These are phyloP conservation scores for Poronia punctata DNA, from an alignment of 495 filamentous ascomycete species.

Conservation along the genomic window DNA sequence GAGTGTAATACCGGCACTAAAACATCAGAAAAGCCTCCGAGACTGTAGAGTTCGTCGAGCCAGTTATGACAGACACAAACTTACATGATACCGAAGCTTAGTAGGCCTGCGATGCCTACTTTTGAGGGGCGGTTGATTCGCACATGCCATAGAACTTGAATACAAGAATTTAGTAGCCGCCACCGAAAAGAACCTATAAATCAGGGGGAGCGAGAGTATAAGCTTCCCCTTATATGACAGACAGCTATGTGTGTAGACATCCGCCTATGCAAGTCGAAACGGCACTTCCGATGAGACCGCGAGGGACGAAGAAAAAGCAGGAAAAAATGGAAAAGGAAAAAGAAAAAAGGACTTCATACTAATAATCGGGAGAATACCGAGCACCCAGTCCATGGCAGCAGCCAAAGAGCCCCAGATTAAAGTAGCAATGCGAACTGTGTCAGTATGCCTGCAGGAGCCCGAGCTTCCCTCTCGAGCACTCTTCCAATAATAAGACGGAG, in stretches of 20 bases:
- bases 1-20: constrained; percentile 33
- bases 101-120: constrained; percentile 24
- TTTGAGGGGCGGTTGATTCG: constrained; percentile 30
- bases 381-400: constrained; percentile 32
- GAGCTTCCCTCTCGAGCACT: constrained; percentile 14
- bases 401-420: constrained; percentile 32
- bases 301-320: no score
- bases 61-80: neutral
- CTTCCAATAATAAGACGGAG: constrained; percentile 31
- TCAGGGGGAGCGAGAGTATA: no score
- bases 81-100: constrained; percentile 32
- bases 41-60: neutral
- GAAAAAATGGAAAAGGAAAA: no score
- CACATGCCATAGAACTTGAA: constrained; percentile 31
- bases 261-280: no score
- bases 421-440: constrained; percentile 21
- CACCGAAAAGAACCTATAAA: no score
- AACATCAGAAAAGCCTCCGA: constrained; percentile 3
- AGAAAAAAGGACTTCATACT: constrained; percentile 6
- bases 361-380: constrained; percentile 36
- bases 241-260: no score
- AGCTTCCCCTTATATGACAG: neutral
- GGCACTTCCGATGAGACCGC: no score
- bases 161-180: neutral
- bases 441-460: constrained; percentile 27